Evolutionary conservation across 768 basidiomycete species (phyloP), one percentile per base, ranked within the genome.

Genomic region (Pisolithus orientalis): DNA sequence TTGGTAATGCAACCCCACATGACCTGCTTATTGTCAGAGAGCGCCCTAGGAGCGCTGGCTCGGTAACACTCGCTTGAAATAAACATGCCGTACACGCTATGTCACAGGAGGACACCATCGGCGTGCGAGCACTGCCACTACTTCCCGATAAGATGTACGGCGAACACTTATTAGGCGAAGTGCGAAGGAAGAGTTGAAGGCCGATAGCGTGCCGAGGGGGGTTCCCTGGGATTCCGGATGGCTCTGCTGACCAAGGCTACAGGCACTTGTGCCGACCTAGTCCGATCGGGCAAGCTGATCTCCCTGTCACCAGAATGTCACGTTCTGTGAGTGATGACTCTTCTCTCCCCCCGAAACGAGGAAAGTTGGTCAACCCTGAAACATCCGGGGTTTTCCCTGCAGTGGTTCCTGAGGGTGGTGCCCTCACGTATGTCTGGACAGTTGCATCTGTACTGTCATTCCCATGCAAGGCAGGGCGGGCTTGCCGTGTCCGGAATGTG

Each of bases 1-100:
- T 53, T 47, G 10, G 52, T 51, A 49, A 44, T 53, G 34, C 28
- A n/a, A 32, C 51, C 32, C 29, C 48, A 34, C 51, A 37, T 27
- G 39, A 43, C 31, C 21, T 44, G 14, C 32, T 34, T 34, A 14
- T 37, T 53, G 46, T 25, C 10, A 45, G 8, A 24, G 46, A 24
- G 16, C 31, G 6, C 29, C 14, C n/a, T 17, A 34, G n/a, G 17
- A 25, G 6, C 44, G 21, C 21, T 2, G 21, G 21, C 21, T 21
- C 21, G 21, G 21, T 21, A 21, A 21, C 21, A 21, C 21, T 21
- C 21, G 21, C 21, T 21, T 21, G 21, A 21, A 21, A 21, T 21
- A 21, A 21, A 21, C 2, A 1, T 21, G 21, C 21, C 21, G 21
- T 21, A 21, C 21, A 21, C 2, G 21, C 21, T 21, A 21, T 21